Percentiles rank a stretch among this genome's conserved stretches.
Conservation (phyloP, 2,329 filamentous ascomycete species). For the Claviceps purpurea region DNA sequence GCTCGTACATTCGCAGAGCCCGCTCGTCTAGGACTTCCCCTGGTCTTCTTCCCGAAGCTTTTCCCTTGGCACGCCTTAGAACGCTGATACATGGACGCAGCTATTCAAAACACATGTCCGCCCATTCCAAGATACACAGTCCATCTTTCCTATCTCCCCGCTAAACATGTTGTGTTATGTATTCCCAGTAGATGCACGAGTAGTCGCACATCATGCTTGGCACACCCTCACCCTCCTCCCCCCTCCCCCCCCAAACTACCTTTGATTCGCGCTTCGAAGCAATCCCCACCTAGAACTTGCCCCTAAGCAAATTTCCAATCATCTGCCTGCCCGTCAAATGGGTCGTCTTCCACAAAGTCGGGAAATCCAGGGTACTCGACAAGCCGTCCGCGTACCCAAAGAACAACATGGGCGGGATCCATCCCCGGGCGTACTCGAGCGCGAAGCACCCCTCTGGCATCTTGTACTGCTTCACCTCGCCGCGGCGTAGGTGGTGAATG, state of each 20-base stretch:
- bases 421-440: constrained; percentile 72
- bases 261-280: neutral
- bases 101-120: too few relatives aligned
- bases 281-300: constrained; percentile 44
- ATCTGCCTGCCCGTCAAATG: constrained; percentile 64
- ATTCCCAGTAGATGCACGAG: too few relatives aligned
- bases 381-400: constrained; percentile 79
- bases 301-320: constrained; percentile 53
- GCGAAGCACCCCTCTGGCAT: constrained; percentile 69
- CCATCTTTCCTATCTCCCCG: too few relatives aligned
- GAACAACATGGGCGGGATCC: constrained; percentile 86
- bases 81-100: too few relatives aligned
- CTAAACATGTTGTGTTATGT: too few relatives aligned
- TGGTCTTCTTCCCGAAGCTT: too few relatives aligned
- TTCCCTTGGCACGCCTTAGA: too few relatives aligned
- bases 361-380: constrained; percentile 65
- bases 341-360: constrained; percentile 71
- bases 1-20: too few relatives aligned
- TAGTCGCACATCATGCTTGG: neutral
- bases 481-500: constrained; percentile 60
- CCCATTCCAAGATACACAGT: too few relatives aligned
- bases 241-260: too few relatives aligned
- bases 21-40: too few relatives aligned
- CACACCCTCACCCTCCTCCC: neutral
- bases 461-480: constrained; percentile 68